Conservation (phyloP, 805 yeast species). For the Metschnikowia continentalis region DNA sequence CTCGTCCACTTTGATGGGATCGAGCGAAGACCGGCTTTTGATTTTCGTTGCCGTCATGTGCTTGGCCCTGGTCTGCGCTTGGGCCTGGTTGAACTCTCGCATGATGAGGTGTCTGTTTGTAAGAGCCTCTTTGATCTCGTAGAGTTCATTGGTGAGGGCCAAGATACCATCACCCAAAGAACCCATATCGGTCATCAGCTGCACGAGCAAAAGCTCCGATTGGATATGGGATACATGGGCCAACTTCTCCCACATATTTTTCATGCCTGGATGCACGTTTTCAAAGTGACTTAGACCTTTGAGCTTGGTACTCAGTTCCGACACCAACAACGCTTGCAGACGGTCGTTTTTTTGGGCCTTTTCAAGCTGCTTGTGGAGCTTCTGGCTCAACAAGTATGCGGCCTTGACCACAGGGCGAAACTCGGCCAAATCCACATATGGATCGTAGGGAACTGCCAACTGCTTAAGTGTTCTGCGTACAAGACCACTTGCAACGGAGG, state of each 20-base stretch:
- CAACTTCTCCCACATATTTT: conserved; percentile 71
- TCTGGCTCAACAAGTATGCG: conserved; percentile 56
- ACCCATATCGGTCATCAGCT: conserved; percentile 68
- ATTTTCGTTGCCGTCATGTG: conserved; percentile 70
- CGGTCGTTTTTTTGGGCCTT: conserved; percentile 55
- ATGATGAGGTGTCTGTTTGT: conserved; percentile 89
- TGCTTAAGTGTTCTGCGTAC: conserved; percentile 89
- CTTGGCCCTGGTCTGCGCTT: conserved; percentile 62
- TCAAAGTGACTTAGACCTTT: conserved; percentile 40
- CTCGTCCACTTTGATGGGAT: conserved; percentile 87
- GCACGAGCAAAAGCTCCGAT: conserved; percentile 73
- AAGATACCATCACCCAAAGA: conserved; percentile 72
- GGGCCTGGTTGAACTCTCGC: conserved; percentile 83
- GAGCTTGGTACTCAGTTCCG: conserved; percentile 46
- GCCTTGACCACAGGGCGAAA: conserved; percentile 85
- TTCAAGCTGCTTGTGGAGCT: conserved; percentile 49
- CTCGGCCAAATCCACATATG: conserved; percentile 70
- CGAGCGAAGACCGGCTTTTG: conserved; percentile 68
- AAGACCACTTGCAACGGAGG: conserved; percentile 75
- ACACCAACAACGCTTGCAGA: conserved; percentile 41
- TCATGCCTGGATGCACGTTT: conserved; percentile 62
- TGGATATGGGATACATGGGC: conserved; percentile 63
- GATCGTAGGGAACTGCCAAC: conserved; percentile 87
- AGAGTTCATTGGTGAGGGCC: conserved; percentile 67
- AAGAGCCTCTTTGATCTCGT: conserved; percentile 83